Evolutionary conservation across 192 early-diverging fungal species (phyloP).

Genomic region (Lobosporangium transversale): DNA sequence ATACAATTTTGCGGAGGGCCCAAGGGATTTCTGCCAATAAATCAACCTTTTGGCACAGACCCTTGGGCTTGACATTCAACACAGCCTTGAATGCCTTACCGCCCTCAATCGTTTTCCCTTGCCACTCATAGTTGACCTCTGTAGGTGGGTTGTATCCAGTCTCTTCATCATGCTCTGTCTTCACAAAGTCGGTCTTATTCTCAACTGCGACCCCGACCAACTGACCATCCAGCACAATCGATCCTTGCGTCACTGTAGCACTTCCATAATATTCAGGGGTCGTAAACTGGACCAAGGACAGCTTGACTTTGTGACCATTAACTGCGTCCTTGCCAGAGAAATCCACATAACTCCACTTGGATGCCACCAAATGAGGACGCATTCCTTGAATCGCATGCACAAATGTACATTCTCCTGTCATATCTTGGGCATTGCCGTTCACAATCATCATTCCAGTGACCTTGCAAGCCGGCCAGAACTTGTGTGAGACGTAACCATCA

Average conservation of each 20-base stretch:
- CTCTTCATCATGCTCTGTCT: slow-evolving; percentile 73
- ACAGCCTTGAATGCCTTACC: slow-evolving; percentile 70
- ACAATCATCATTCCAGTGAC: slow-evolving; percentile 79
- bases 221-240: slow-evolving; percentile 72
- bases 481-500: slow-evolving; percentile 74
- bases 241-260: slow-evolving; percentile 77
- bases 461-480: slow-evolving; percentile 84
- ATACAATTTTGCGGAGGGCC: slow-evolving; percentile 85
- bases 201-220: slow-evolving; percentile 80
- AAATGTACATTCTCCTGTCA: slow-evolving; percentile 79
- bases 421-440: slow-evolving; percentile 71
- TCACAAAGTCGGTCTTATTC: slow-evolving; percentile 73
- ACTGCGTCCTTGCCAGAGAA: slow-evolving; percentile 57
- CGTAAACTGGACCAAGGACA: slow-evolving; percentile 80
- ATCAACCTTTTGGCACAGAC: slow-evolving; percentile 87
- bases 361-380: slow-evolving; percentile 84
- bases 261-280: slow-evolving; percentile 78
- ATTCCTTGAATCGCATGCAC: slow-evolving; percentile 88
- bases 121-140: slow-evolving; percentile 75
- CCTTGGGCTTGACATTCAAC: slow-evolving; percentile 68
- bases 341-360: slow-evolving; percentile 87
- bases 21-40: slow-evolving; percentile 91
- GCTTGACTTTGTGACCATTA: slow-evolving; percentile 67
- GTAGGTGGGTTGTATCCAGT: slow-evolving; percentile 88
- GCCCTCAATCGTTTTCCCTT: slow-evolving; percentile 80